Conservation (phyloP, 1,284 basidiomycete species). For the Trichosporon coremiiforme region DNA sequence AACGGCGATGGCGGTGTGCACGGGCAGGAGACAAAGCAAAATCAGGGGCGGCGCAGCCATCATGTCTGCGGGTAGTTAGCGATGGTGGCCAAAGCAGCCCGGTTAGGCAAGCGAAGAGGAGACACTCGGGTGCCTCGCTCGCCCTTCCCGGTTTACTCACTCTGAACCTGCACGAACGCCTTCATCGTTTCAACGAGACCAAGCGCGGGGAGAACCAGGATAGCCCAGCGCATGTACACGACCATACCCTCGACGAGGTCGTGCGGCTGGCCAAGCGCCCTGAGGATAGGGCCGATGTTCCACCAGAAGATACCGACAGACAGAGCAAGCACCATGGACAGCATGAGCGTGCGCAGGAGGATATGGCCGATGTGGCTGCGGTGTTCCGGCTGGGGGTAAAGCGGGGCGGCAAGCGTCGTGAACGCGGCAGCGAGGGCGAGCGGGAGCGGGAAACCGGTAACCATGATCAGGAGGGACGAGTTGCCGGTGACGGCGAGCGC, state of each 20-base stretch:
- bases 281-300: conserved; percentile 37
- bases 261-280: conserved; percentile 36
- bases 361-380: conserved; percentile 45
- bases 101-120: background rate
- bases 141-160: conserved; percentile 19
- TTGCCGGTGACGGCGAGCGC: conserved; percentile 43
- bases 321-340: conserved; percentile 35
- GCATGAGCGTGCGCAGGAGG: conserved; percentile 42
- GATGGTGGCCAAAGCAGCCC: background rate
- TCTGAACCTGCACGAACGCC: conserved; percentile 40
- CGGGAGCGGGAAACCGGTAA: conserved; percentile 38
- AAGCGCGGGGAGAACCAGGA: conserved; percentile 31
- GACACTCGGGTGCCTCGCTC: too few relatives aligned
- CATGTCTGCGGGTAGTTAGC: conserved; percentile 27
- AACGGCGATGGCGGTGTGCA: conserved; percentile 35
- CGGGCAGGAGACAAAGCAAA: conserved; percentile 35
- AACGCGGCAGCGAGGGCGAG: conserved; percentile 48
- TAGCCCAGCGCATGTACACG: conserved; percentile 29
- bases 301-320: conserved; percentile 43
- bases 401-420: conserved; percentile 46
- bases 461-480: conserved; percentile 40
- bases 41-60: conserved; percentile 39
- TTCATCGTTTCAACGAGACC: conserved; percentile 41
- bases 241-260: conserved; percentile 35
- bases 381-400: conserved; percentile 35